Conservation (phyloP, 2,329 filamentous ascomycete genomes). For the Hypoxylon sp. region DNA sequence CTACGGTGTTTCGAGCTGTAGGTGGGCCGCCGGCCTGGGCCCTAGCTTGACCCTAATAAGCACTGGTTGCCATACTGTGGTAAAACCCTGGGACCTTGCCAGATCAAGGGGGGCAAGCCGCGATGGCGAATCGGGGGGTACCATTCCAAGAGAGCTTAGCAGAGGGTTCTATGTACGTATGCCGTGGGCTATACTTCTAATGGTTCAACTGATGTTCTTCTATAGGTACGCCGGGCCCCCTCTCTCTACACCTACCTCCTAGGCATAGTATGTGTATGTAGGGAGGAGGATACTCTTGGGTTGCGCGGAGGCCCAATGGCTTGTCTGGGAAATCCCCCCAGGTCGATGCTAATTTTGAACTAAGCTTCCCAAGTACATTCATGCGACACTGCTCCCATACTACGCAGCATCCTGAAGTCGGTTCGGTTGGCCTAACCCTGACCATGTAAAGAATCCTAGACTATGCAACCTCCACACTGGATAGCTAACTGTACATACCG, state of each 20-base stretch:
- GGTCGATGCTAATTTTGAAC: conserved; percentile 39
- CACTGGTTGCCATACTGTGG: conserved; percentile 40
- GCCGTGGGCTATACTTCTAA: conserved; percentile 3
- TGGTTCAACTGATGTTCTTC: conserved; percentile 16
- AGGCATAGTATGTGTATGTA: conserved; percentile 18
- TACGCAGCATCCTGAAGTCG: conserved; percentile 28
- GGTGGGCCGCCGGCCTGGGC: conserved; percentile 40
- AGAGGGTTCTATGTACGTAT: conserved; percentile 19
- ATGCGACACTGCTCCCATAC: conserved; percentile 34
- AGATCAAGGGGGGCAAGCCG: conserved; percentile 40
- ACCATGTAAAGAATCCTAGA: conserved; percentile 37
- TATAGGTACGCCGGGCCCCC: no score
- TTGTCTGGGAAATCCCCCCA: conserved; percentile 18
- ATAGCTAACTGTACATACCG: conserved; percentile 38
- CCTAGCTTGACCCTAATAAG: conserved; percentile 38
- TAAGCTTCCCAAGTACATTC: conserved; percentile 28
- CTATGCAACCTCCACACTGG: conserved; percentile 45
- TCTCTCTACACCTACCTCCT: conserved; percentile 2
- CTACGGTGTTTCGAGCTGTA: conserved; percentile 47
- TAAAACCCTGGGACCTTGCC: conserved; percentile 43
- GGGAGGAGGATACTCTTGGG: conserved; percentile 14
- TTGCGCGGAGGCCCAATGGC: conserved; percentile 22
- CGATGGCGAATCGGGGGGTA: conserved; percentile 43
- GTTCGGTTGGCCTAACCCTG: conserved; percentile 32
- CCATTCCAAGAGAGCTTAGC: conserved; percentile 34